A percentile compares a stretch with the other conserved stretches of the same genome.
These are phyloP conservation scores for Platanus orientalis DNA, from an alignment of 164 flowering plant species.

Conservation along the genomic window DNA sequence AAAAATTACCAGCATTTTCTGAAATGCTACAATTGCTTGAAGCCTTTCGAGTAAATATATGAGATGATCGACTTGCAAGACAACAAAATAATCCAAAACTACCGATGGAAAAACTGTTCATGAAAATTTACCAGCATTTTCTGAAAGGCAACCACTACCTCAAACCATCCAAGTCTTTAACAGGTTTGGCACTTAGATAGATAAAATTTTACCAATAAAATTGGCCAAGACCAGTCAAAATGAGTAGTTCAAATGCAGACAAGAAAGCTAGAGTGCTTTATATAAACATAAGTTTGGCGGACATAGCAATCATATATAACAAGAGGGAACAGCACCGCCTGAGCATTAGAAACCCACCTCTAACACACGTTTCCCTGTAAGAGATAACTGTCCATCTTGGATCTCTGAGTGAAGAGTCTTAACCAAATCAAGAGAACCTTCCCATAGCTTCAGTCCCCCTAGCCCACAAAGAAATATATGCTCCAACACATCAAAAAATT, in stretches of 20 bases:
- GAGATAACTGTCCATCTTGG: slow-evolving; percentile 40
- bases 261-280: neutral
- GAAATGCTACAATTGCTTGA: no score
- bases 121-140: no score
- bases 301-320: neutral
- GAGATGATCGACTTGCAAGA: no score
- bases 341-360: slow-evolving; percentile 67
- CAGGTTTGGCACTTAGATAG: no score
- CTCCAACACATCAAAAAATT: neutral
- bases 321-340: slow-evolving; percentile 27
- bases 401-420: slow-evolving; percentile 55
- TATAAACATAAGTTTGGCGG: neutral
- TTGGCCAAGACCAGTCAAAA: no score
- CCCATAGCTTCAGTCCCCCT: slow-evolving; percentile 99
- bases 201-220: no score
- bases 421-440: slow-evolving; percentile 84
- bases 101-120: no score
- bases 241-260: neutral
- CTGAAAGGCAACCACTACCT: no score
- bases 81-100: no score
- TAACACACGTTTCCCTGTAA: slow-evolving; percentile 68
- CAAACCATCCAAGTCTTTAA: no score
- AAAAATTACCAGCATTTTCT: no score
- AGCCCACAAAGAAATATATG: neutral
- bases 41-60: no score